Base-by-base conservation (phyloP, 768 basidiomycete species). In the Nidula microcarpa region DNA sequence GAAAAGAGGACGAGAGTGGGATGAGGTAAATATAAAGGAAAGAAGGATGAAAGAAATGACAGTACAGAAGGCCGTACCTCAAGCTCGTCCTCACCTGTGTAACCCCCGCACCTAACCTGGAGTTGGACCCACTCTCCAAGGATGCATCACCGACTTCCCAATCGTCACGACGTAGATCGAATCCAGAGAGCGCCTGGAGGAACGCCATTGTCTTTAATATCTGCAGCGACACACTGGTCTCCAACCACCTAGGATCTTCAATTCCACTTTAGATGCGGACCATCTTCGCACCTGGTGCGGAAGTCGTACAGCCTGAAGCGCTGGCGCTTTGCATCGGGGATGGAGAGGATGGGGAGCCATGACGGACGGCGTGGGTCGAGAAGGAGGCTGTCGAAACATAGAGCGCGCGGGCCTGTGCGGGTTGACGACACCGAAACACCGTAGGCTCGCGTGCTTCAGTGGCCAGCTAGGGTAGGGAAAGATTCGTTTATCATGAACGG, bases 61-160 rank as follows among this genome's bases (percentile, higher is more conserved):
- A 30, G 4, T 30, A 33, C 30, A 30, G 55, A 23, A 33, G 1
- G 48, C 55, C 58, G 53, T 30, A 86, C 94, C 79, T 99, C 97
- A 59, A 99, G 98, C 0, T 96, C 97, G 68, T 99, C 97, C 71
- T 99, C 97, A 9, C 97, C 97, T 0, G 97, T 98, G 71, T 99
- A 99, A 4, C 97, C 97, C 32, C 94, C 92, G 11, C 97, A 85
- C 6, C 94, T 89, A 33, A 98, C 83, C 65, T 98, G 94, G 35
- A 91, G 79, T 86, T 59, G 85, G 82, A 30, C 23, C 23, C 4
- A 84, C 87, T 54, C 86, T 86, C 41, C 96, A 78, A 1, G 88
- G 83, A 7, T 92, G 79, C 63, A 84, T 92, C 0, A 88, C 87
- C n/a, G 90, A 87, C 56, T 82, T 86, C 37, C 94, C 94, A 62